These are phyloP conservation scores for Thielaviopsis populi DNA, from an alignment of 2,329 filamentous ascomycete genomes.

Conservation along the genomic window DNA sequence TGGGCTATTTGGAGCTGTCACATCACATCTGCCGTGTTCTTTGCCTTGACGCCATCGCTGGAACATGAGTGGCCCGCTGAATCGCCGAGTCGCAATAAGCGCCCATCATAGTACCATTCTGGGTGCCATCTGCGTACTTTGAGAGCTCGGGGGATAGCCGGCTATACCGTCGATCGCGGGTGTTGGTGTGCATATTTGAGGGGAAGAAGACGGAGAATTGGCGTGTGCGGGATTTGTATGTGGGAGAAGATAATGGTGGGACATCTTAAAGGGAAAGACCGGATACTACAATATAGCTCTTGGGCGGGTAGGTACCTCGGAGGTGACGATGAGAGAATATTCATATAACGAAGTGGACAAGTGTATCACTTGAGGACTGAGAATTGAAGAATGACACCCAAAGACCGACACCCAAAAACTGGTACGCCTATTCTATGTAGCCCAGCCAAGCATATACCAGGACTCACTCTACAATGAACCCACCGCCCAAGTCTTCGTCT, in stretches of 20 bases:
- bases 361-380: too few relatives aligned
- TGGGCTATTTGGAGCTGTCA: not conserved
- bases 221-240: too few relatives aligned
- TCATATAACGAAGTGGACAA: too few relatives aligned
- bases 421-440: not conserved
- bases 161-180: too few relatives aligned
- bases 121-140: not conserved
- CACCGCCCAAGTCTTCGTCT: conserved; percentile 7
- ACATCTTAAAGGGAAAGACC: not conserved
- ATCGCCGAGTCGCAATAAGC: not conserved
- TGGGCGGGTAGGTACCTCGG: too few relatives aligned
- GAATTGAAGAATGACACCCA: too few relatives aligned
- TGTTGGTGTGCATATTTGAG: not conserved
- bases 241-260: not conserved
- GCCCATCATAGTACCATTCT: not conserved
- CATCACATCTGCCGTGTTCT: not conserved
- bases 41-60: not conserved
- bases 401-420: too few relatives aligned
- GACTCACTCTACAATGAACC: conserved; percentile 4
- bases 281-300: not conserved
- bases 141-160: too few relatives aligned
- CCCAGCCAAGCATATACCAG: not conserved
- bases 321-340: too few relatives aligned
- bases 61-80: not conserved
- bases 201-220: too few relatives aligned